These are phyloP conservation scores for Trichosporon sp. DNA, from an alignment of 1,284 basidiomycete species.

Conservation along the genomic window DNA sequence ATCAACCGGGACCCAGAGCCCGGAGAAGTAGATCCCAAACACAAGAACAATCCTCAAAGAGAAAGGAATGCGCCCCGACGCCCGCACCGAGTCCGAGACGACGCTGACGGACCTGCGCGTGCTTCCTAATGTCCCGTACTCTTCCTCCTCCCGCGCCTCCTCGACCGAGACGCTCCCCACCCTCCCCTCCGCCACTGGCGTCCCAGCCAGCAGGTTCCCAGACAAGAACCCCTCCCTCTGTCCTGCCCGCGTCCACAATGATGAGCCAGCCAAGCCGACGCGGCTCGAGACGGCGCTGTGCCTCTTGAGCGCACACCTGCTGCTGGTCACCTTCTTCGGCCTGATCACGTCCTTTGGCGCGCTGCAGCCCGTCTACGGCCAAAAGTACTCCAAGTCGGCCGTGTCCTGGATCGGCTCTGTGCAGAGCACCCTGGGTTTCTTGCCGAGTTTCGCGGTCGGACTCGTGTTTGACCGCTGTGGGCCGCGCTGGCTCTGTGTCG, in stretches of 20 bases:
- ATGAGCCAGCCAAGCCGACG: slow-evolving; percentile 10
- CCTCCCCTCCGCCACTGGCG: not conserved
- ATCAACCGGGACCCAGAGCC: not conserved
- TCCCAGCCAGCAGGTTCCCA: not conserved
- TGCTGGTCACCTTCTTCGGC: slow-evolving; percentile 7
- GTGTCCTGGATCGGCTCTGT: slow-evolving; percentile 34
- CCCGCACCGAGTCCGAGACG: slow-evolving; percentile 13
- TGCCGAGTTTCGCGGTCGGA: slow-evolving; percentile 28
- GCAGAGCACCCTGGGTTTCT: slow-evolving; percentile 34
- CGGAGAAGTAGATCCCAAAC: not conserved
- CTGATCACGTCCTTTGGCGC: slow-evolving; percentile 9
- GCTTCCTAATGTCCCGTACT: not conserved
- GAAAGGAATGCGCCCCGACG: not conserved
- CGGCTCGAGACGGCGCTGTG: slow-evolving; percentile 4
- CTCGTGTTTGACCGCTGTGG: slow-evolving; percentile 39
- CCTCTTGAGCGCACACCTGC: slow-evolving; percentile 1
- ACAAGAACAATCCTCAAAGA: not conserved
- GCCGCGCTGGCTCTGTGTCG: slow-evolving; percentile 29
- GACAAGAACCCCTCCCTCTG: slow-evolving; percentile 2
- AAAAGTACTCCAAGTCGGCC: not conserved
- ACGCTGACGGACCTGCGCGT: slow-evolving; percentile 12
- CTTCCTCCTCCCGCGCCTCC: not conserved
- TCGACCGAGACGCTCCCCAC: not conserved
- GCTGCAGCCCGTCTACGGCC: not conserved
- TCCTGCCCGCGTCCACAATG: not conserved